A percentile compares a stretch with the other conserved stretches of the same genome.
Evolutionary conservation across 495 filamentous ascomycete species (phyloP).

Genomic region (Neurospora discreta): DNA sequence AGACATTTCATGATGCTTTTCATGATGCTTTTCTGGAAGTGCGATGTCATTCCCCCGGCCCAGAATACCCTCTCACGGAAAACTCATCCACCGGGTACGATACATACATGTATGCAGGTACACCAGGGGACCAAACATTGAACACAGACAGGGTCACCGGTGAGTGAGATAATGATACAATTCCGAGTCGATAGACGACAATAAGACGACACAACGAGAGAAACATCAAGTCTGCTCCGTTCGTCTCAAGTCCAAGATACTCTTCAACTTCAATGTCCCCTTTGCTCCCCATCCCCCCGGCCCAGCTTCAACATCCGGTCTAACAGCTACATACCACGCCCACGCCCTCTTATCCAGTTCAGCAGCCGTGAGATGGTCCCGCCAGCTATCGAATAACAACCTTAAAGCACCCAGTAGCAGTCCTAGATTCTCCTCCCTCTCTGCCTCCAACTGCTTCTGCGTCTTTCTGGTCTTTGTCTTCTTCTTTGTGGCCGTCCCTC

Average conservation of each 20-base stretch:
- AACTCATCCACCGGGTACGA: background rate
- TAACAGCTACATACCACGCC: slow-evolving; percentile 66
- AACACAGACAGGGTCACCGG: background rate
- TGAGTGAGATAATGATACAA: background rate
- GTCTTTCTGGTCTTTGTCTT: slow-evolving; percentile 35
- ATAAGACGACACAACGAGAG: background rate
- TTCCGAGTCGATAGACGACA: background rate
- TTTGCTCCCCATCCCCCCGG: slow-evolving; percentile 74
- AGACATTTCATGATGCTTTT: too few species aligned
- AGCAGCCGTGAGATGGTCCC: slow-evolving; percentile 35
- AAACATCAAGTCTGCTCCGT: background rate
- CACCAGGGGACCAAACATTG: background rate
- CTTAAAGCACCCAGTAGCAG: slow-evolving; percentile 56
- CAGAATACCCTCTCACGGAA: background rate
- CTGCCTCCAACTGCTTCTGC: slow-evolving; percentile 31
- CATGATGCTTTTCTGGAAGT: background rate
- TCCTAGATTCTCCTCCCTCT: slow-evolving; percentile 56
- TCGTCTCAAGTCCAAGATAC: slow-evolving; percentile 51
- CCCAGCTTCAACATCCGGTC: slow-evolving; percentile 62
- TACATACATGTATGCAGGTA: background rate
- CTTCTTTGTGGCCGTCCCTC: slow-evolving; percentile 1
- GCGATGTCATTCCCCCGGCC: background rate
- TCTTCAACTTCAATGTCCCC: slow-evolving; percentile 50
- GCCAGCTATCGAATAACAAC: slow-evolving; percentile 61
- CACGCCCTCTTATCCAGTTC: slow-evolving; percentile 69